Evolutionary conservation across 208 protist genomes (phyloP).

Genomic region (Leptomonas pyrrhocoris): DNA sequence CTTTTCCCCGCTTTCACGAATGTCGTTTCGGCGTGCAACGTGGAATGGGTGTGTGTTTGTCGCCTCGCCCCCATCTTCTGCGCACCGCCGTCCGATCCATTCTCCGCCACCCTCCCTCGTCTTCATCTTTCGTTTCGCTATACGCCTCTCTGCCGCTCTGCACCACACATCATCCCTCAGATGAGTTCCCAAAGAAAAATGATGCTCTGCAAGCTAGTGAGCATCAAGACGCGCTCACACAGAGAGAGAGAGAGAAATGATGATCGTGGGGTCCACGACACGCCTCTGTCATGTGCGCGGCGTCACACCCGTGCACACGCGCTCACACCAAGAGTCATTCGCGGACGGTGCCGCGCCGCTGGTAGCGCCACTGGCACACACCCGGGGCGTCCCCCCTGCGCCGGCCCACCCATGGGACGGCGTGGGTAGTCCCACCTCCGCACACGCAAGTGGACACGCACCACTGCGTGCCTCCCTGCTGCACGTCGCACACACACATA

Average conservation of each 20-base stretch:
- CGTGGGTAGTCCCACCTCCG: slow-evolving; percentile 22
- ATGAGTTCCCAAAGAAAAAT: background rate
- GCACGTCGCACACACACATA: slow-evolving; percentile 4
- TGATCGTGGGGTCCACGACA: slow-evolving; percentile 26
- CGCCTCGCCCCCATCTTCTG: too few species aligned
- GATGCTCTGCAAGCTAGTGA: background rate
- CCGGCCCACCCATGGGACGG: slow-evolving; percentile 10
- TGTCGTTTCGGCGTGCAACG: too few species aligned
- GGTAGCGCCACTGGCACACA: slow-evolving; percentile 29
- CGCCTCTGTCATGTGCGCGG: slow-evolving; percentile 18
- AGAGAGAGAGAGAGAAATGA: slow-evolving; percentile 20
- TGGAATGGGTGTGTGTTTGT: too few species aligned
- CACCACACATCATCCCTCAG: too few species aligned
- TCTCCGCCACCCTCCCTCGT: too few species aligned
- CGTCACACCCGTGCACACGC: slow-evolving; percentile 25
- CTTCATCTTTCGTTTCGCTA: too few species aligned
- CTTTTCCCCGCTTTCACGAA: too few species aligned
- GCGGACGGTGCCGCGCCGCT: slow-evolving; percentile 32
- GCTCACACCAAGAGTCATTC: background rate
- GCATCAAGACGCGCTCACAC: background rate
- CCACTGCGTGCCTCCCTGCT: background rate
- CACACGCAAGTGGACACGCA: slow-evolving; percentile 20
- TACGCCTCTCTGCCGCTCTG: too few species aligned
- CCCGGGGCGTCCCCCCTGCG: slow-evolving; percentile 15
- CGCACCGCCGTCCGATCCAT: too few species aligned